Evolutionary conservation across 495 filamentous ascomycete species (phyloP).

Genomic region (Thermochaetoides thermophila): DNA sequence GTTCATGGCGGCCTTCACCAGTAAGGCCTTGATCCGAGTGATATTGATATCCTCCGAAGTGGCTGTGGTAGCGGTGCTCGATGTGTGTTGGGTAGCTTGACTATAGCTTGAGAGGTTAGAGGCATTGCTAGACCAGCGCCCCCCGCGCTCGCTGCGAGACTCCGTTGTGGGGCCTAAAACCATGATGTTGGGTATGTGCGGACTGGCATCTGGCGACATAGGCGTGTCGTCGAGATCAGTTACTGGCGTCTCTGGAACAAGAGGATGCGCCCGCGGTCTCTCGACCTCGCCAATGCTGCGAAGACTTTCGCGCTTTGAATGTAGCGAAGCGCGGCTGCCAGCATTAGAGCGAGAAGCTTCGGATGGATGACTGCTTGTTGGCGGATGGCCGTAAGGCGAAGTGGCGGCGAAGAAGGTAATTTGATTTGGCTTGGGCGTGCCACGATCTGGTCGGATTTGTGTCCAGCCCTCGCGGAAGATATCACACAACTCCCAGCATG

Average conservation of each 20-base stretch:
- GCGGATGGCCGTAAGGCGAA: constrained; percentile 9
- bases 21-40: constrained; percentile 54
- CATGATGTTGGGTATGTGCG: constrained; percentile 65
- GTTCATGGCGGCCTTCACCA: constrained; percentile 70
- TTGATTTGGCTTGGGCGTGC: constrained; percentile 73
- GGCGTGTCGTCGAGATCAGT: constrained; percentile 86
- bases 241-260: constrained; percentile 69
- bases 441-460: constrained; percentile 69
- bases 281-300: constrained; percentile 22
- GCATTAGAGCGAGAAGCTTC: constrained; percentile 19
- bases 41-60: constrained; percentile 58
- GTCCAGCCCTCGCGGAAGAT: constrained; percentile 91
- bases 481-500: constrained; percentile 91
- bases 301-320: constrained; percentile 30
- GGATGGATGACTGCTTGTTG: constrained; percentile 13
- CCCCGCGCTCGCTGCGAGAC: constrained; percentile 24
- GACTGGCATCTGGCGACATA: constrained; percentile 61
- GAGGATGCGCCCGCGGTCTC: constrained; percentile 17
- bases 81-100: constrained; percentile 52
- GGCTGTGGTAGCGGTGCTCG: constrained; percentile 61
- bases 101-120: constrained; percentile 62
- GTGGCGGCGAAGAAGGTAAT: constrained; percentile 43
- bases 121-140: constrained; percentile 60
- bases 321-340: constrained; percentile 28
- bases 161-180: constrained; percentile 54